These are phyloP conservation scores for Colletotrichum viniferum DNA, from an alignment of 2,329 filamentous ascomycete genomes.

Conservation along the genomic window DNA sequence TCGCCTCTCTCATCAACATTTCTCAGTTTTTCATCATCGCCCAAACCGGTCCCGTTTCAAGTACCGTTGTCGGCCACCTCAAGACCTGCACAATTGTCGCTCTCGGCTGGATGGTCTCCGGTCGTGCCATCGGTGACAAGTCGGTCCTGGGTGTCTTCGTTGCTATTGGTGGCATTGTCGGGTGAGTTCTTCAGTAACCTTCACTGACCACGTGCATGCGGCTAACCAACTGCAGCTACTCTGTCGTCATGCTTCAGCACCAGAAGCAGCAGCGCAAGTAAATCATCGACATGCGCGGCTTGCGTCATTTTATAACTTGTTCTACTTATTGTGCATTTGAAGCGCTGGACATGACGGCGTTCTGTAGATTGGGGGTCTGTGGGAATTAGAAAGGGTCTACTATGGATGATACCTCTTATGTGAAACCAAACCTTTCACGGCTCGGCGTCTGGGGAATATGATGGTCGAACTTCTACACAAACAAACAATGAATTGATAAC, in stretches of 20 bases:
- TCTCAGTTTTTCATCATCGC: conserved; percentile 68
- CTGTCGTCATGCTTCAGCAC: conserved; percentile 50
- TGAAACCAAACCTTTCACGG: conserved; percentile 8
- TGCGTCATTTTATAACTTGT: not conserved
- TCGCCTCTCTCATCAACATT: conserved; percentile 70
- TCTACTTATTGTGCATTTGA: not conserved
- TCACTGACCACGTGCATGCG: not conserved
- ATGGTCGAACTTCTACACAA: not conserved
- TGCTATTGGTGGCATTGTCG: conserved; percentile 61
- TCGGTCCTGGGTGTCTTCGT: conserved; percentile 59
- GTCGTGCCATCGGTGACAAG: conserved; percentile 60
- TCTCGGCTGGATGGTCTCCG: conserved; percentile 63
- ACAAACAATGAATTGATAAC: not conserved
- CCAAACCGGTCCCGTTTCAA: conserved; percentile 66
- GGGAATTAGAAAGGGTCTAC: conserved; percentile 1
- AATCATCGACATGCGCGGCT: not conserved
- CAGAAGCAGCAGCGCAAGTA: conserved; percentile 27
- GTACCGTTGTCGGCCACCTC: conserved; percentile 68
- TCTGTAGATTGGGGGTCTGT: not conserved
- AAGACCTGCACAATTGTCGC: conserved; percentile 71
- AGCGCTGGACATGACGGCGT: not conserved
- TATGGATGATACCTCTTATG: conserved; percentile 15
- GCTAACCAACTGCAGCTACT: conserved; percentile 42
- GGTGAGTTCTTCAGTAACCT: conserved; percentile 43
- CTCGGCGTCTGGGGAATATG: conserved; percentile 3